Evolutionary conservation across 2,329 filamentous ascomycete species (phyloP).

Genomic region (Colletotrichum liriopes): DNA sequence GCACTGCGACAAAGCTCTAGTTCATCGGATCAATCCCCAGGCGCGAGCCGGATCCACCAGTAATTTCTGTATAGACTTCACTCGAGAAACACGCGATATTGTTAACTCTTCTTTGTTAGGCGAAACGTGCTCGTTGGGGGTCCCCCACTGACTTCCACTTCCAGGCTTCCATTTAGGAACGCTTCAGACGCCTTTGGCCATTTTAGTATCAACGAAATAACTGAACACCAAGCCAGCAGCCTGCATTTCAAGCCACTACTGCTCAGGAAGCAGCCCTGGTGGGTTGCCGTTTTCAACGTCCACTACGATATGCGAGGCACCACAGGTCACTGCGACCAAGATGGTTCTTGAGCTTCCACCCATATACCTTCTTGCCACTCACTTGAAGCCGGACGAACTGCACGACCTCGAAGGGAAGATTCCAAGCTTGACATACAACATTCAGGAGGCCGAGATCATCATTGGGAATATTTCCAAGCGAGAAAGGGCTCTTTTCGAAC

Average conservation of each 20-base stretch:
- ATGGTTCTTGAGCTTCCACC: constrained; percentile 65
- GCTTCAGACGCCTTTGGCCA: background rate
- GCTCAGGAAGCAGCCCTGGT: background rate
- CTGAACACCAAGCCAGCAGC: background rate
- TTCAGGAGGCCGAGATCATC: constrained; percentile 80
- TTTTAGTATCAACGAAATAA: background rate
- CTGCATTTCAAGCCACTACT: background rate
- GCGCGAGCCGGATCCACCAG: background rate
- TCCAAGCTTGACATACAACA: constrained; percentile 77
- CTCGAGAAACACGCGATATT: background rate
- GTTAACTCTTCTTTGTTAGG: background rate
- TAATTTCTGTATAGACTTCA: background rate
- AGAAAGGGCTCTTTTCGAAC: constrained; percentile 82
- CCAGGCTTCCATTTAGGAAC: background rate
- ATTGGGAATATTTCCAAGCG: constrained; percentile 81
- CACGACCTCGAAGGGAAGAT: constrained; percentile 77
- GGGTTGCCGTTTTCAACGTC: background rate
- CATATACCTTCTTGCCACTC: constrained; percentile 82
- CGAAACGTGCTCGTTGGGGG: background rate
- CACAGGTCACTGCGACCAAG: background rate
- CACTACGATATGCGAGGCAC: background rate
- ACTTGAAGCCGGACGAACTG: constrained; percentile 75
- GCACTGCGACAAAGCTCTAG: background rate
- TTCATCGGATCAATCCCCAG: background rate
- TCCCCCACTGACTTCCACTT: background rate